These are phyloP conservation scores for Ustilago hordei DNA, from an alignment of 1,284 basidiomycete species.

Conservation along the genomic window DNA sequence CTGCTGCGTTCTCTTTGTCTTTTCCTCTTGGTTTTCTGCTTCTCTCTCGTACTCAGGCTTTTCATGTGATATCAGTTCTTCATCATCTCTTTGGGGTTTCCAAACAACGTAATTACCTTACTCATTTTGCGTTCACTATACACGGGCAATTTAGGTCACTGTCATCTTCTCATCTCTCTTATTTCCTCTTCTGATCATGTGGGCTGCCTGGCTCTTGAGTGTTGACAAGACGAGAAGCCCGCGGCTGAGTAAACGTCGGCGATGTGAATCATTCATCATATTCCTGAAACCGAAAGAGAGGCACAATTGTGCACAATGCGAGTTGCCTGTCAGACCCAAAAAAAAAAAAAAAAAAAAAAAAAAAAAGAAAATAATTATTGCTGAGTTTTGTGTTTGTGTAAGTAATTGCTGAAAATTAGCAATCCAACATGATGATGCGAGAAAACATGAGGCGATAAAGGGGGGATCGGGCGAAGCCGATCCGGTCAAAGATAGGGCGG, in stretches of 20 bases:
- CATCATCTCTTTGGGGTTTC: background rate
- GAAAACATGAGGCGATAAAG: too few species aligned
- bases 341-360: background rate
- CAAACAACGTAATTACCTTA: background rate
- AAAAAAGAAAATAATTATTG: background rate
- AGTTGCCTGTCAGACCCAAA: background rate
- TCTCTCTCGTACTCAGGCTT: conserved; percentile 6
- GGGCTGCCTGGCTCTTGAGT: background rate
- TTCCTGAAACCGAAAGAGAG: conserved; percentile 3
- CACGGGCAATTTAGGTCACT: conserved; percentile 23
- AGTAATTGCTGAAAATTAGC: background rate
- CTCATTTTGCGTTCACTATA: conserved; percentile 3
- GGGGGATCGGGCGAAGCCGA: too few species aligned
- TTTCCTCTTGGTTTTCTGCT: background rate
- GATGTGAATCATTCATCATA: background rate
- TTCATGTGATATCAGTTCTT: background rate
- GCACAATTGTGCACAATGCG: background rate
- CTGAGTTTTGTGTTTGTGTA: conserved; percentile 3
- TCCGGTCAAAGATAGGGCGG: too few species aligned
- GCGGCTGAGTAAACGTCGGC: background rate
- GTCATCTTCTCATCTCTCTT: background rate
- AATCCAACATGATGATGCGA: too few species aligned
- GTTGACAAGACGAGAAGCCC: background rate
- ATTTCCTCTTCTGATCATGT: background rate
- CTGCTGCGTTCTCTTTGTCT: background rate